Conservation (phyloP, 2,329 filamentous ascomycete species). For the Dryadomyces quercus-mongolicae region DNA sequence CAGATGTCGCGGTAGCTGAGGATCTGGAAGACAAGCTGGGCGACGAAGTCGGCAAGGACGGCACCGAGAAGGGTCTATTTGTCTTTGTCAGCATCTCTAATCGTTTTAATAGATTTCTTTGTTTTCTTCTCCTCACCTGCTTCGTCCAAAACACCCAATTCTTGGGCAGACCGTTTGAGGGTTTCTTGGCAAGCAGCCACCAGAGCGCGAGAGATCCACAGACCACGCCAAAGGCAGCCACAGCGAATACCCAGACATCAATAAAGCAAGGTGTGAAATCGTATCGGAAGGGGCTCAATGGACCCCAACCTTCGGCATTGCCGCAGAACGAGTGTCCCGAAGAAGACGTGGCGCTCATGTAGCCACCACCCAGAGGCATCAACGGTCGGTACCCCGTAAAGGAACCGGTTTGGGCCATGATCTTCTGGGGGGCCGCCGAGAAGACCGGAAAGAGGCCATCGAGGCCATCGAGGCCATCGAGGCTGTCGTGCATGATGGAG, state of each 20-base stretch:
- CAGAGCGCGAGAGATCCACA: constrained; percentile 67
- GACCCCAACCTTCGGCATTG: constrained; percentile 91
- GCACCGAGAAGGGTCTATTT: constrained; percentile 47
- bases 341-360: constrained; percentile 39
- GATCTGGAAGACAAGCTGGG: constrained; percentile 68
- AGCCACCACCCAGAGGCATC: constrained; percentile 41
- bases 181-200: constrained; percentile 62
- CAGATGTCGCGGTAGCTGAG: constrained; percentile 56
- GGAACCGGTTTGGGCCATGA: constrained; percentile 43
- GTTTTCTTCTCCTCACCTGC: constrained; percentile 46
- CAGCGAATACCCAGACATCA: constrained; percentile 72
- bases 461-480: not conserved
- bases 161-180: constrained; percentile 55
- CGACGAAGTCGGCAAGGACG: constrained; percentile 54
- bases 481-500: constrained; percentile 1
- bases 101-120: too few relatives aligned
- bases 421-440: constrained; percentile 25
- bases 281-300: constrained; percentile 72
- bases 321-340: constrained; percentile 66
- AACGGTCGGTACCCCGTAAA: constrained; percentile 44
- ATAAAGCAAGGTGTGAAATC: constrained; percentile 98
- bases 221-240: constrained; percentile 69
- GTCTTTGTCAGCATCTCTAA: not conserved
- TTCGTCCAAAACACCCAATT: constrained; percentile 92
- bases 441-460: constrained; percentile 7